Base-by-base conservation (phyloP, 2,329 filamentous ascomycete genomes). In the Phialophora macrospora region DNA sequence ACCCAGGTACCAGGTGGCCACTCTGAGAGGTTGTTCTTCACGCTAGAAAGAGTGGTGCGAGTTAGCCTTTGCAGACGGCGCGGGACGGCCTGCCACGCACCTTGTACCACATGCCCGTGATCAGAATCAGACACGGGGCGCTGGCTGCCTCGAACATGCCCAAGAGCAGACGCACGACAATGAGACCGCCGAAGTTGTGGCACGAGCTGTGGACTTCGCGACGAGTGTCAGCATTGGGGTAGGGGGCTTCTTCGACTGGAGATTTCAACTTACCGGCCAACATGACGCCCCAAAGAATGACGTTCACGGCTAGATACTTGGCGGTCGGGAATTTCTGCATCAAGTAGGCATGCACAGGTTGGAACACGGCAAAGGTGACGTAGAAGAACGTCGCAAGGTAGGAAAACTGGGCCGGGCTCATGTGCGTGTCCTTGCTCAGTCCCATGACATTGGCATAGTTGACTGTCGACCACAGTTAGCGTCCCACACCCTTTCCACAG, bases 371-470 rank as follows among this genome's bases (percentile, higher is more conserved):
- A 61, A 86, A 83, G 3, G 84, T 87, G 49, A 89, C 85, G 71
- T 87, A 90, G 70, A 89, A 85, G 30, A 85, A 83, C 0, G 86
- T 88, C 2, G 86, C 85, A 20, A 86, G 75, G 75, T 87, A 87
- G 55, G 84, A 85, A 73, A 89, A 89, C 56, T 89, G 81, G 66
- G 89, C 88, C 20, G 83, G 84, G 12, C 76, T 73, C 55, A 90
- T 80, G 0, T 82, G 77, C 6, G 87, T 79, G 64, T 88, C 85
- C 58, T 80, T 75, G 24, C 75, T 78, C 7, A 90, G 74, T 2
- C 87, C 86, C 87, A 90, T 90, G 59, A 90, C 86, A 65, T 84
- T 85, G 20, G 86, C 86, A 72, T 90, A 90, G 83, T 88, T 73
- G 58, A 63, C 58, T 60, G 12, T 41, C 4, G 30, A n/a, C 5